Evolutionary conservation across 768 basidiomycete species (phyloP).

Genomic region (Mrakia frigida): DNA sequence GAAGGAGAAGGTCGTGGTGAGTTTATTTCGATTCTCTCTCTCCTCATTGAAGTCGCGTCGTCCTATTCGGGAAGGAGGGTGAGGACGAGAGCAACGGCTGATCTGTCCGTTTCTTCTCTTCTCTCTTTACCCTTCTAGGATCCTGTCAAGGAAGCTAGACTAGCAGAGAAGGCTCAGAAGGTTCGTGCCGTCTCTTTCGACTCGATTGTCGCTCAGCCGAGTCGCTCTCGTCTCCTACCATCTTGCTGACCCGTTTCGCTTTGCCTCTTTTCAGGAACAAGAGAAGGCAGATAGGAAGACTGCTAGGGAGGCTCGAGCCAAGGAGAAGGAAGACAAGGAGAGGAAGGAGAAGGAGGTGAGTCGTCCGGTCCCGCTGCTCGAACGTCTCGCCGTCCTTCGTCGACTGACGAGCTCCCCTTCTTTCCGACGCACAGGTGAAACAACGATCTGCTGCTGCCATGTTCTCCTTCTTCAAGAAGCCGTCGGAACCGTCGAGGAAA

Average conservation of each 20-base stretch:
- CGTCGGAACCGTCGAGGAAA: constrained; percentile 42
- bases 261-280: constrained; percentile 1
- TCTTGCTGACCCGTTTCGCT: neutral
- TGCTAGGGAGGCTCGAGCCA: constrained; percentile 9
- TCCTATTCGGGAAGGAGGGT: neutral
- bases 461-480: constrained; percentile 63
- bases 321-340: constrained; percentile 49
- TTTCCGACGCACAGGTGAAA: constrained; percentile 48
- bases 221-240: neutral
- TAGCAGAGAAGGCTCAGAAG: constrained; percentile 25
- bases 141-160: constrained; percentile 14
- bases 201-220: neutral
- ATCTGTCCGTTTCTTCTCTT: neutral
- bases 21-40: neutral
- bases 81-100: neutral
- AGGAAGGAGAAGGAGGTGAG: constrained; percentile 58
- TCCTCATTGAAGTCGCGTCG: neutral
- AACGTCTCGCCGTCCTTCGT: neutral
- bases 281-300: constrained; percentile 22
- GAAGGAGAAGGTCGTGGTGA: constrained; percentile 19
- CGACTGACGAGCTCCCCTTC: neutral
- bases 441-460: constrained; percentile 60
- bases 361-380: neutral
- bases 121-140: neutral
- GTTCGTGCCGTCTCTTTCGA: neutral